These are phyloP conservation scores for Malus hybrid DNA, from an alignment of 331 rosid genomes.

Conservation along the genomic window DNA sequence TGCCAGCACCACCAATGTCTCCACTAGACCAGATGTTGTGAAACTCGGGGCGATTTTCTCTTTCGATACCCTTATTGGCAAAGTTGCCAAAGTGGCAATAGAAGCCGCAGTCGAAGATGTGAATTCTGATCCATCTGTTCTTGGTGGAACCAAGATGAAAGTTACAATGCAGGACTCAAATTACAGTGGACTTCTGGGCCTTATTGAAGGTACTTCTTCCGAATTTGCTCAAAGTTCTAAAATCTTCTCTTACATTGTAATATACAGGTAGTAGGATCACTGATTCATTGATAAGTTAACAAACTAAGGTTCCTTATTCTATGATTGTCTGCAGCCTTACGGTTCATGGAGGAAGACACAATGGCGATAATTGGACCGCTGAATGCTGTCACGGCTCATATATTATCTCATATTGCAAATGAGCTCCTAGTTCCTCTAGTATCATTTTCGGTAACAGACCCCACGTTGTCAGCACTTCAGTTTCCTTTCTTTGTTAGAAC, in stretches of 20 bases:
- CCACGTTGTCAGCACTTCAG: slow-evolving; percentile 80
- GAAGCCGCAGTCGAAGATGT: slow-evolving; percentile 55
- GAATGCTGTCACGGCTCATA: slow-evolving; percentile 77
- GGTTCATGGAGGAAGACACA: slow-evolving; percentile 60
- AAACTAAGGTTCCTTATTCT: slow-evolving; percentile 6
- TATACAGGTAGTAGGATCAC: not conserved
- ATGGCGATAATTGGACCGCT: slow-evolving; percentile 97
- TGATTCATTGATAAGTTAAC: not conserved
- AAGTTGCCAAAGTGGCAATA: slow-evolving; percentile 41
- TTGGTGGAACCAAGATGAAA: slow-evolving; percentile 39
- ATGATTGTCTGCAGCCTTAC: slow-evolving; percentile 48
- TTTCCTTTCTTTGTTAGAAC: slow-evolving; percentile 86
- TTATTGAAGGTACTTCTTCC: slow-evolving; percentile 65
- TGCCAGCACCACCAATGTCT: slow-evolving; percentile 21
- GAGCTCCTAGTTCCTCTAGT: slow-evolving; percentile 85
- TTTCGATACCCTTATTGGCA: slow-evolving; percentile 37
- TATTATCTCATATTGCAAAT: slow-evolving; percentile 77
- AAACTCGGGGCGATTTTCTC: slow-evolving; percentile 59
- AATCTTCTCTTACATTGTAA: not conserved
- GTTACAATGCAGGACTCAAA: slow-evolving; percentile 46
- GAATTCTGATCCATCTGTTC: slow-evolving; percentile 65
- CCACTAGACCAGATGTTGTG: slow-evolving; percentile 39
- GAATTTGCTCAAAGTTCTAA: not conserved
- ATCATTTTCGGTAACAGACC: slow-evolving; percentile 79
- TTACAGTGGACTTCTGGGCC: slow-evolving; percentile 65